Conservation (phyloP, 139 green algal species). For the Nannochloris sp. region DNA sequence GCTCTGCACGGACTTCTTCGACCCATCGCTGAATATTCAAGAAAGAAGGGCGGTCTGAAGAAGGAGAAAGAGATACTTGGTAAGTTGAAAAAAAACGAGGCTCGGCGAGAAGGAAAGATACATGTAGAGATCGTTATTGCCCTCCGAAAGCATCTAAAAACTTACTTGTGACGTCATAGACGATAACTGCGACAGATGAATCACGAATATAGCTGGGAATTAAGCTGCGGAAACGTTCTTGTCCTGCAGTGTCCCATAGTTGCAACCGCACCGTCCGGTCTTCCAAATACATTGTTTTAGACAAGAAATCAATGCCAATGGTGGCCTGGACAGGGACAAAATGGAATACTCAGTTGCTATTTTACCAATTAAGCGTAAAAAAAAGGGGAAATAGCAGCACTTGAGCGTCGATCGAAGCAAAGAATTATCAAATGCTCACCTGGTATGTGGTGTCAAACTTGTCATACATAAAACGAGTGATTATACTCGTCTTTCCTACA, state of each 20-base stretch:
- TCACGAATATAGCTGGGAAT: constrained; percentile 99
- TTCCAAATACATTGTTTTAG: constrained; percentile 99
- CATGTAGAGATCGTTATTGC: no score
- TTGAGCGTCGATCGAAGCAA: neutral
- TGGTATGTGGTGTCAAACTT: constrained; percentile 99
- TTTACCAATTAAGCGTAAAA: neutral
- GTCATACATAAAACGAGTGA: constrained; percentile 99
- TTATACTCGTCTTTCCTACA: constrained; percentile 96
- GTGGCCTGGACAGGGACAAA: constrained; percentile 67
- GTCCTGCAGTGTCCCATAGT: constrained; percentile 98
- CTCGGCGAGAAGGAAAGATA: neutral
- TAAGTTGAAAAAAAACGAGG: neutral
- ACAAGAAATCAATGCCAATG: constrained; percentile 99
- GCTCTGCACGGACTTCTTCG: constrained; percentile 92
- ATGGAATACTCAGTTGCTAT: neutral
- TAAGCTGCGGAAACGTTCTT: constrained; percentile 94
- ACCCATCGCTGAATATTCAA: constrained; percentile 94
- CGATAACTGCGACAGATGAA: constrained; percentile 94
- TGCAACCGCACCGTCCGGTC: constrained; percentile 96
- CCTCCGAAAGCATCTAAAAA: no score
- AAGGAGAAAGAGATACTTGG: neutral
- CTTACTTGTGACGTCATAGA: constrained; percentile 97
- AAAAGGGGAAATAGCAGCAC: neutral
- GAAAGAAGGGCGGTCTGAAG: constrained; percentile 87
- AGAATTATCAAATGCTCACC: no score